These are phyloP conservation scores for Acanthamoeba castellanii DNA, from an alignment of 208 protist species.

Conservation along the genomic window DNA sequence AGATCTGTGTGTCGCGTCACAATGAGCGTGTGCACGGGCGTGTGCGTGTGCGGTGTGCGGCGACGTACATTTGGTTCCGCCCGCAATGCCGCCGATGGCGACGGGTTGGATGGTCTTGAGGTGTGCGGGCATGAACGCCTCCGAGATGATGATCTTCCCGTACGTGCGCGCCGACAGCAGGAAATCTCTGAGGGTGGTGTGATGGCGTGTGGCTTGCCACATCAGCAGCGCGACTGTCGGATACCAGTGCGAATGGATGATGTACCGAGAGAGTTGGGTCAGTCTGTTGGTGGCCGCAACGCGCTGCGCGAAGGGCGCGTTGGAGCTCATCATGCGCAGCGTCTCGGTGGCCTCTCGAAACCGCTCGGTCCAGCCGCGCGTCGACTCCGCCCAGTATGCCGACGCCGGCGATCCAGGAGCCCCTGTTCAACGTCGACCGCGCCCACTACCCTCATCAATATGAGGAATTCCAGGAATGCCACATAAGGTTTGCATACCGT, in stretches of 20 bases:
- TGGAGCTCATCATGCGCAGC: constrained; percentile 54
- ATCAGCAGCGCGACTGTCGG: too few species aligned
- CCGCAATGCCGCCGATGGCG: constrained; percentile 33
- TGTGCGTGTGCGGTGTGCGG: neutral
- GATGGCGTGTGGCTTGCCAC: neutral
- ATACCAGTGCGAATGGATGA: neutral
- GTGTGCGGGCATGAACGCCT: constrained; percentile 36
- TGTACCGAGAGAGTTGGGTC: neutral
- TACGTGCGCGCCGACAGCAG: constrained; percentile 12
- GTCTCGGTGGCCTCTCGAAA: constrained; percentile 49
- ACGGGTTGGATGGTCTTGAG: constrained; percentile 61
- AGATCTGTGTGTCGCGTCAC: neutral
- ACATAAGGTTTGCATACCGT: neutral
- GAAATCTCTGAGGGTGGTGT: neutral
- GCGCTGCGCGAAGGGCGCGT: constrained; percentile 2
- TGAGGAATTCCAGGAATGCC: neutral
- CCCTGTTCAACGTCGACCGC: neutral
- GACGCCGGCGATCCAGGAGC: too few species aligned
- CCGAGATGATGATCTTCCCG: constrained; percentile 54
- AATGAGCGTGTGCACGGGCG: neutral
- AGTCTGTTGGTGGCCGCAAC: neutral
- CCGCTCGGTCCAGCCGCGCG: neutral
- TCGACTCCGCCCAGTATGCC: neutral
- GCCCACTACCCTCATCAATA: neutral
- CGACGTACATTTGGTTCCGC: constrained; percentile 43